Evolutionary conservation across 768 basidiomycete species (phyloP), one percentile per base, ranked within the genome.

Genomic region (Amanita rimosa): DNA sequence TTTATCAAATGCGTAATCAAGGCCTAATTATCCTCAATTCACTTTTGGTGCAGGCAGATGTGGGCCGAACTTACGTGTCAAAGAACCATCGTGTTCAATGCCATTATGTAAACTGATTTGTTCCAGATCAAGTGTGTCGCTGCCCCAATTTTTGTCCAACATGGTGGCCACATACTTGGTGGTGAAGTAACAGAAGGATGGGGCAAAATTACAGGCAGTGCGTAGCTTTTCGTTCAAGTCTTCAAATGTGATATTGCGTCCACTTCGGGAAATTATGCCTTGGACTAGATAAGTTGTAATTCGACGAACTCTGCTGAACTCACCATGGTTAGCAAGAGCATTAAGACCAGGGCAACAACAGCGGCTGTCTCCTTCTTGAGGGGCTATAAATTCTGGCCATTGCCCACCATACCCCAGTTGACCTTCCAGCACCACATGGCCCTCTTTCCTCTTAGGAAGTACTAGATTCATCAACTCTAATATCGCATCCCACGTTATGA

Each of bases 261-360:
- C 88, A 52, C 78, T 75, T 37, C 67, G 83, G 0, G 88, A 72
- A 5, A 78, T 63, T 36, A 78, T 77, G 14, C 88, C 88, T 68
- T 59, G 31, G 27, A 13, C 27, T 5, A 0, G 8, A 27, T 43
- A 16, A 27, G 6, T 7, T 43, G 17, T 3, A 48, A 36, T 2
- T 24, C 21, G 13, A 48, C n/a, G 33, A 39, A 9, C 3, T 40
- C 19, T 3, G n/a, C 22, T 21, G n/a, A 37, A 50, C 11, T 51
- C 66, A 87, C 87, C 88, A 52, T 90, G 87, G 59, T 90, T 90
- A 6, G 87, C 85, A 76, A 91, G 68, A 0, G 84, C 80, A 54
- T 91, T 90, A 52, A 90, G 60, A 9, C 75, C 85, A 0, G 86
- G 86, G 54, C 86, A 89, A 1, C 79, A 75, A 53, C 76, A 76